A percentile compares a stretch with the other conserved stretches of the same genome.
Evolutionary conservation across 2,329 filamentous ascomycete genomes (phyloP).

Genomic region (Fusarium pilosicola): DNA sequence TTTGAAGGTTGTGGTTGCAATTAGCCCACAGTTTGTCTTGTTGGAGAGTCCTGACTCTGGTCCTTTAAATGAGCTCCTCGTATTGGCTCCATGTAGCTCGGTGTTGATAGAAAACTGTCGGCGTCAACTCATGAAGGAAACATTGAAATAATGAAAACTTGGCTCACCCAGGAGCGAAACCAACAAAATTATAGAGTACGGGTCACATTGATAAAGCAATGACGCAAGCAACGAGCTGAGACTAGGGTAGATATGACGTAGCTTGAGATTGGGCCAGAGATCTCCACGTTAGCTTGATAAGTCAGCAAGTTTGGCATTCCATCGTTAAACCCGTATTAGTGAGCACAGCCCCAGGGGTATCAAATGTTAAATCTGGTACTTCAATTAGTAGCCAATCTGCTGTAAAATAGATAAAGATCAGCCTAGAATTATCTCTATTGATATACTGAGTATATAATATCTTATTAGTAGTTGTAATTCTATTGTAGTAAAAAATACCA

Average conservation of each 20-base stretch:
- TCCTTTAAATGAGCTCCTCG: not conserved
- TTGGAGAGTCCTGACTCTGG: not conserved
- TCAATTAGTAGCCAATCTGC: too few relatives aligned
- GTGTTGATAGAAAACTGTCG: not conserved
- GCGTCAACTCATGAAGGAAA: not conserved
- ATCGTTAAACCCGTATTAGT: not conserved
- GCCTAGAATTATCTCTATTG: too few relatives aligned
- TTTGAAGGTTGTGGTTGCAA: not conserved
- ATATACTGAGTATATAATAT: too few relatives aligned
- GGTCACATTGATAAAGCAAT: conserved; percentile 18
- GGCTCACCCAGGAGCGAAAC: not conserved
- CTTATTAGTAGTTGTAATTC: too few relatives aligned
- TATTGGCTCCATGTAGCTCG: not conserved
- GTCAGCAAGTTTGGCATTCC: conserved; percentile 1
- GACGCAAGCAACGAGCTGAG: conserved; percentile 13
- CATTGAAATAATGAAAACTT: not conserved
- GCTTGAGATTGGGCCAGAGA: not conserved
- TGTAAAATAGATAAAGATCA: too few relatives aligned
- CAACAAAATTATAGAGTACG: not conserved
- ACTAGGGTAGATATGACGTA: conserved; percentile 17
- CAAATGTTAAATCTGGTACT: too few relatives aligned
- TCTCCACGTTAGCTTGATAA: conserved; percentile 1
- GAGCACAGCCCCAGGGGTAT: too few relatives aligned
- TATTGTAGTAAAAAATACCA: too few relatives aligned
- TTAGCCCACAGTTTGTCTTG: not conserved